A percentile compares a stretch with the other conserved stretches of the same genome.
phyloP scores from a whole-genome alignment of 495 filamentous ascomycete species.

The Daldinia grandis region DNA sequence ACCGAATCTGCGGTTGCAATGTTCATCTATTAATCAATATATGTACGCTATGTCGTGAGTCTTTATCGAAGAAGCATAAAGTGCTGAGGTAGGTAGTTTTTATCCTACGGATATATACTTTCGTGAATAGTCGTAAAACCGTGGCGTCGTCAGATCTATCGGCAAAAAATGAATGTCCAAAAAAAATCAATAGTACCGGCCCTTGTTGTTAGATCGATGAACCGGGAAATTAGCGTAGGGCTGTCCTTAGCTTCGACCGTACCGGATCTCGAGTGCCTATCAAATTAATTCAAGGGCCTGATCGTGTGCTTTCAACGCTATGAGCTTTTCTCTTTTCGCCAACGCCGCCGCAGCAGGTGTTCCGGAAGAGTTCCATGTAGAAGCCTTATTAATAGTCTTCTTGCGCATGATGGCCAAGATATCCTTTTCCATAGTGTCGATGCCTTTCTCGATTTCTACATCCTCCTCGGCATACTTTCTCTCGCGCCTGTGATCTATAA shows the following conservation, averaged over 20 bases:
- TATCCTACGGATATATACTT: slow-evolving; percentile 12
- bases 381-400: slow-evolving; percentile 60
- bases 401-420: slow-evolving; percentile 63
- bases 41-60: slow-evolving; percentile 26
- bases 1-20: not conserved
- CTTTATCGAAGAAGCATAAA: slow-evolving; percentile 20
- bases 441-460: slow-evolving; percentile 58
- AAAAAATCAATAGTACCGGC: slow-evolving; percentile 7
- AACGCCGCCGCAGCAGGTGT: not conserved
- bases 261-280: not conserved
- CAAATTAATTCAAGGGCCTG: slow-evolving; percentile 9
- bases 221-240: not conserved
- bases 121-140: slow-evolving; percentile 36
- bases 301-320: not conserved
- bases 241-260: not conserved
- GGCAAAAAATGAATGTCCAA: slow-evolving; percentile 11
- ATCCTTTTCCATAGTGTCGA: slow-evolving; percentile 62
- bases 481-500: slow-evolving; percentile 58
- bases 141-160: slow-evolving; percentile 33
- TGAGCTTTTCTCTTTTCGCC: not conserved
- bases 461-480: slow-evolving; percentile 56
- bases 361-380: slow-evolving; percentile 54
- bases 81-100: slow-evolving; percentile 6
- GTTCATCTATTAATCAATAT: slow-evolving; percentile 20
- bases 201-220: not conserved